Percentiles rank a stretch among this genome's conserved stretches.
phyloP scores from a whole-genome alignment of 805 yeast species.

The Nadsonia fulvescens region DNA sequence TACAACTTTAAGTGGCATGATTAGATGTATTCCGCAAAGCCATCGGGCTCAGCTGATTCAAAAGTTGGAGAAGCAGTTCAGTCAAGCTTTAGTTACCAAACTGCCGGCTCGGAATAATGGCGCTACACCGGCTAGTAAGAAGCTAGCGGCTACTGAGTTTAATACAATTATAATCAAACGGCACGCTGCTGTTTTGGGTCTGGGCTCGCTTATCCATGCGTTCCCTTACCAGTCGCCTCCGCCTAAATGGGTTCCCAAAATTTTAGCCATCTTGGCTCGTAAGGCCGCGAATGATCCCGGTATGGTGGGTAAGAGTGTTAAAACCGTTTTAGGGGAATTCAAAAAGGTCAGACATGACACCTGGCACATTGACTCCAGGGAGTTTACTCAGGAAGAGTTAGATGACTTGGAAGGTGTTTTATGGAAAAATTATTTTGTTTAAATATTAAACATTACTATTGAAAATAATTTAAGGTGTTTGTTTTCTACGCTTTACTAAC shows the following conservation, averaged over 20 bases:
- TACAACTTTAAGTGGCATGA: conserved; percentile 56
- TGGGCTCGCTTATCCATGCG: conserved; percentile 77
- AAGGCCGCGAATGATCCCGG: conserved; percentile 63
- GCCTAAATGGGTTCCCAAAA: conserved; percentile 72
- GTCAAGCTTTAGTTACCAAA: not conserved
- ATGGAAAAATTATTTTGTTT: conserved; percentile 83
- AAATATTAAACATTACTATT: no score
- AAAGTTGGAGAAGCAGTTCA: conserved; percentile 26
- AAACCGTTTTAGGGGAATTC: conserved; percentile 62
- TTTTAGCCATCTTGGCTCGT: conserved; percentile 50
- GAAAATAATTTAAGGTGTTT: no score
- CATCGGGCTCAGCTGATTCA: conserved; percentile 23
- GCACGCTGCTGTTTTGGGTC: conserved; percentile 78
- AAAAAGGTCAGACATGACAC: conserved; percentile 88
- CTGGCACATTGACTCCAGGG: conserved; percentile 76
- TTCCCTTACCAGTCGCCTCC: conserved; percentile 86
- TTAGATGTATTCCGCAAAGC: conserved; percentile 40
- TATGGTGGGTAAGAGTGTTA: conserved; percentile 65
- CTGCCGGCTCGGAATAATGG: conserved; percentile 1
- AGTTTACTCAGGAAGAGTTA: conserved; percentile 59
- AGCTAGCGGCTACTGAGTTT: conserved; percentile 8
- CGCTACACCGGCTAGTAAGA: conserved; percentile 1
- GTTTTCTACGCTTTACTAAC: no score
- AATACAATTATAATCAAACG: conserved; percentile 26
- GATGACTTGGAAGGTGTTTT: conserved; percentile 89